These are phyloP conservation scores for Stachybotrys echinatus DNA, from an alignment of 2,329 filamentous ascomycete genomes.

Conservation along the genomic window DNA sequence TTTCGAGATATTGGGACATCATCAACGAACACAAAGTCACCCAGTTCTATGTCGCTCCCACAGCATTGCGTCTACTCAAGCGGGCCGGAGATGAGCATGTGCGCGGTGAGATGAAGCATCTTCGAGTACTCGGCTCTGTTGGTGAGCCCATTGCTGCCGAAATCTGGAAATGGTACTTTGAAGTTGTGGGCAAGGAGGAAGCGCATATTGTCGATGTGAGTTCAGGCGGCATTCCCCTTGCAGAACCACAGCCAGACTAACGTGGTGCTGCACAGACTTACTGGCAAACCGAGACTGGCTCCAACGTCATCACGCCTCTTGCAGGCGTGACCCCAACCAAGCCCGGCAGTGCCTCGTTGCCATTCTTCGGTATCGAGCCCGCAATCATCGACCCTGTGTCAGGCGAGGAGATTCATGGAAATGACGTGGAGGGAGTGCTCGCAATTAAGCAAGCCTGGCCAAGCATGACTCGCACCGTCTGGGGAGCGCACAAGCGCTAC, in stretches of 20 bases:
- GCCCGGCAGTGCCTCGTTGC: slow-evolving; percentile 89
- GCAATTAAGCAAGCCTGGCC: slow-evolving; percentile 98
- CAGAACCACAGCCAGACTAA: too few species aligned
- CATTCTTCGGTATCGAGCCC: slow-evolving; percentile 97
- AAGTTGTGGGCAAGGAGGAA: slow-evolving; percentile 88
- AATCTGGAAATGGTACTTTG: slow-evolving; percentile 99
- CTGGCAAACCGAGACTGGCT: slow-evolving; percentile 99
- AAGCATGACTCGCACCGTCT: slow-evolving; percentile 96
- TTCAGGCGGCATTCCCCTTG: too few species aligned
- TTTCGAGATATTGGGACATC: slow-evolving; percentile 98
- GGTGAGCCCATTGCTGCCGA: slow-evolving; percentile 97
- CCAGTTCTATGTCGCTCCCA: slow-evolving; percentile 97
- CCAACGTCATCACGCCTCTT: slow-evolving; percentile 89
- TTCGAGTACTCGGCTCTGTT: slow-evolving; percentile 88
- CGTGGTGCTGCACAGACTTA: slow-evolving; percentile 65
- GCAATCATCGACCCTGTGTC: slow-evolving; percentile 96
- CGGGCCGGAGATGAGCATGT: slow-evolving; percentile 92
- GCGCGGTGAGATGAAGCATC: slow-evolving; percentile 79
- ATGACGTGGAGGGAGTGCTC: slow-evolving; percentile 94
- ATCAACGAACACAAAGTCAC: slow-evolving; percentile 93
- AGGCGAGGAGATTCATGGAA: slow-evolving; percentile 87
- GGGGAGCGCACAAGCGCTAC: slow-evolving; percentile 95
- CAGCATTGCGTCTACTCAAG: slow-evolving; percentile 87
- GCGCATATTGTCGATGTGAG: slow-evolving; percentile 91
- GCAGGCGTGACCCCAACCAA: slow-evolving; percentile 94